Conservation (phyloP, 371 early-diverging fungal genomes). For the Mortierella sp. region DNA sequence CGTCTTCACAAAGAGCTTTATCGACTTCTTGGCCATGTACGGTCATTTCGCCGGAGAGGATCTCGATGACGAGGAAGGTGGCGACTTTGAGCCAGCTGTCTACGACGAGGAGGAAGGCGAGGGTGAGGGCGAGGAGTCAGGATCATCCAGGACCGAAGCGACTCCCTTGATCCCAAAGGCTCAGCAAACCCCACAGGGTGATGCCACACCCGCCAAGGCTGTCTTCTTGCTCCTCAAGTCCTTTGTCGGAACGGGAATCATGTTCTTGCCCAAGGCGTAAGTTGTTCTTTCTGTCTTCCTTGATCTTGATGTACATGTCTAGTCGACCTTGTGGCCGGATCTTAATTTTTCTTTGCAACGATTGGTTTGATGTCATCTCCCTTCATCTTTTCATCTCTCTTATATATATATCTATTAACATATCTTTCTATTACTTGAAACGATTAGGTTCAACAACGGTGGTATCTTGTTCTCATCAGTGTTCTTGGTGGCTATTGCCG, state of each 20-base stretch:
- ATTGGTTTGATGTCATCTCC: neutral
- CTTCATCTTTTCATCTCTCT: neutral
- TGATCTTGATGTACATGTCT: neutral
- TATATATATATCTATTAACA: neutral
- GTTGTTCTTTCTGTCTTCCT: neutral
- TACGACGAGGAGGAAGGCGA: slow-evolving; percentile 61
- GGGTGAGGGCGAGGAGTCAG: slow-evolving; percentile 50
- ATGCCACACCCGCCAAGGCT: slow-evolving; percentile 83
- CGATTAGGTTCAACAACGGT: slow-evolving; percentile 73
- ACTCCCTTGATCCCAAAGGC: slow-evolving; percentile 71
- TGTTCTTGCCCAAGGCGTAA: slow-evolving; percentile 85
- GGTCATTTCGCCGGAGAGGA: slow-evolving; percentile 97
- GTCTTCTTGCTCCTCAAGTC: slow-evolving; percentile 89
- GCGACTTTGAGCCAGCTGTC: slow-evolving; percentile 73
- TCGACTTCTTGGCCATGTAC: slow-evolving; percentile 94
- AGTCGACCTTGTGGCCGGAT: neutral
- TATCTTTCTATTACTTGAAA: too few species aligned
- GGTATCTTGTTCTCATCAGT: slow-evolving; percentile 75
- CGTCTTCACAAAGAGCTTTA: slow-evolving; percentile 89
- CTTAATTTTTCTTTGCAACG: neutral
- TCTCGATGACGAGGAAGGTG: slow-evolving; percentile 85
- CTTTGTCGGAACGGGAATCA: slow-evolving; percentile 91
- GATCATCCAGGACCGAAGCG: slow-evolving; percentile 56
- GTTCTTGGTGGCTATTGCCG: slow-evolving; percentile 66
- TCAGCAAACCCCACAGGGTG: slow-evolving; percentile 72